Conservation (phyloP, 2,329 filamentous ascomycete species). For the Cylindrodendrum hubeiense region DNA sequence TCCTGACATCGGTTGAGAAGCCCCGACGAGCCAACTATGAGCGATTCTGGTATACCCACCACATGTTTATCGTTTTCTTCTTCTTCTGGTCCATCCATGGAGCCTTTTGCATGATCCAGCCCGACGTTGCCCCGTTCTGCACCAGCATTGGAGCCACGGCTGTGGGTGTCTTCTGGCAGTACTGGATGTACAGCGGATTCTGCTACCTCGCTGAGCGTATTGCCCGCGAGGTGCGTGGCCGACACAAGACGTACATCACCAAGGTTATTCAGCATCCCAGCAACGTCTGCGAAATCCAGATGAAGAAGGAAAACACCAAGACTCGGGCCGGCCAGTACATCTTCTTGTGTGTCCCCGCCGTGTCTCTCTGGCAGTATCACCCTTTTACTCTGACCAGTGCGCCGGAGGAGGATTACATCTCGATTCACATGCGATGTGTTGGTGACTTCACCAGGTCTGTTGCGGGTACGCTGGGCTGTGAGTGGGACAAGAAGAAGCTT, state of each 20-base stretch:
- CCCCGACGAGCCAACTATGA: slow-evolving; percentile 85
- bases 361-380: slow-evolving; percentile 90
- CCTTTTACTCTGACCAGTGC: slow-evolving; percentile 89
- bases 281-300: slow-evolving; percentile 91
- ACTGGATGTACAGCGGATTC: slow-evolving; percentile 88
- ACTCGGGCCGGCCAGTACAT: slow-evolving; percentile 88
- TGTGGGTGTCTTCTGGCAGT: slow-evolving; percentile 88
- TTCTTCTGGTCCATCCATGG: slow-evolving; percentile 93
- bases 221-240: slow-evolving; percentile 81
- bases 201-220: slow-evolving; percentile 84
- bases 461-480: slow-evolving; percentile 79
- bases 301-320: slow-evolving; percentile 90
- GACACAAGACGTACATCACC: slow-evolving; percentile 87
- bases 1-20: slow-evolving; percentile 82
- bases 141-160: slow-evolving; percentile 73
- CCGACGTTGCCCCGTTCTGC: slow-evolving; percentile 84
- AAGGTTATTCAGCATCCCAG: slow-evolving; percentile 92
- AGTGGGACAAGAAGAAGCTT: slow-evolving; percentile 67
- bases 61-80: slow-evolving; percentile 90
- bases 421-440: slow-evolving; percentile 85
- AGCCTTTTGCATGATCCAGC: slow-evolving; percentile 91
- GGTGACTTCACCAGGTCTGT: slow-evolving; percentile 83
- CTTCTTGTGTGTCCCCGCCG: slow-evolving; percentile 87
- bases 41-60: slow-evolving; percentile 92
- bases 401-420: slow-evolving; percentile 91